Conservation (phyloP, 2,329 filamentous ascomycete species). For the Ophiostoma fasciatum region DNA sequence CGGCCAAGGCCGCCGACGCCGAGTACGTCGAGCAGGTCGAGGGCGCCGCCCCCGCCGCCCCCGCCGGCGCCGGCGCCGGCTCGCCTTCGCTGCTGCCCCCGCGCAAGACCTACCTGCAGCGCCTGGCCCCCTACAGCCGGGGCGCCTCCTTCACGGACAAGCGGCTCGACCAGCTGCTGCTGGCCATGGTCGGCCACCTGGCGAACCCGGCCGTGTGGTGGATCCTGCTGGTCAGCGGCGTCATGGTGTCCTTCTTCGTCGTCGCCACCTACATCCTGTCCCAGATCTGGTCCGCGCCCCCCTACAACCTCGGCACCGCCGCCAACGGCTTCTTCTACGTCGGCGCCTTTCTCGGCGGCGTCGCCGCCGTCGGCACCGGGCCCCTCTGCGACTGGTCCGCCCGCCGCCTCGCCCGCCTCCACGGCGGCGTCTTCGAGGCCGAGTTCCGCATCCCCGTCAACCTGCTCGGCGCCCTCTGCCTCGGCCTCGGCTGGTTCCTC, state of each 20-base stretch:
- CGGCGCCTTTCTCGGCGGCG: slow-evolving; percentile 23
- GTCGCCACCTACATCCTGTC: slow-evolving; percentile 11
- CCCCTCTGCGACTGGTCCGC: slow-evolving; percentile 14
- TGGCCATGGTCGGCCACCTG: slow-evolving; percentile 11
- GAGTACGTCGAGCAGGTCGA: too few relatives aligned
- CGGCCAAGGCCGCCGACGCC: background rate
- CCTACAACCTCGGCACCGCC: slow-evolving; percentile 22
- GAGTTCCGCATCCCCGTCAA: slow-evolving; percentile 14
- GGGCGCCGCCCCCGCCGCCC: too few relatives aligned
- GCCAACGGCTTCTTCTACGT: slow-evolving; percentile 27
- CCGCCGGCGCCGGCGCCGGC: too few relatives aligned
- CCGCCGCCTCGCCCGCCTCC: slow-evolving; percentile 4
- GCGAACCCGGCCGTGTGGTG: slow-evolving; percentile 13
- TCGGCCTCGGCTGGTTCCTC: slow-evolving; percentile 11
- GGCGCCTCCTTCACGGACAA: slow-evolving; percentile 8
- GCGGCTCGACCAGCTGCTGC: slow-evolving; percentile 8
- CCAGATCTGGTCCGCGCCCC: slow-evolving; percentile 11
- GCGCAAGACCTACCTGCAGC: background rate
- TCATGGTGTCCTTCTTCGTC: slow-evolving; percentile 11
- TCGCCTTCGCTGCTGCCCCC: too few relatives aligned
- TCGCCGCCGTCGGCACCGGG: slow-evolving; percentile 20
- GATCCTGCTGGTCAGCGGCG: slow-evolving; percentile 13
- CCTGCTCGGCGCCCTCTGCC: slow-evolving; percentile 9
- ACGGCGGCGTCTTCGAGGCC: slow-evolving; percentile 11
- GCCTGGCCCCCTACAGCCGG: background rate